Conservation (phyloP, 345 rosid species). For the Eucalyptus victrix region DNA sequence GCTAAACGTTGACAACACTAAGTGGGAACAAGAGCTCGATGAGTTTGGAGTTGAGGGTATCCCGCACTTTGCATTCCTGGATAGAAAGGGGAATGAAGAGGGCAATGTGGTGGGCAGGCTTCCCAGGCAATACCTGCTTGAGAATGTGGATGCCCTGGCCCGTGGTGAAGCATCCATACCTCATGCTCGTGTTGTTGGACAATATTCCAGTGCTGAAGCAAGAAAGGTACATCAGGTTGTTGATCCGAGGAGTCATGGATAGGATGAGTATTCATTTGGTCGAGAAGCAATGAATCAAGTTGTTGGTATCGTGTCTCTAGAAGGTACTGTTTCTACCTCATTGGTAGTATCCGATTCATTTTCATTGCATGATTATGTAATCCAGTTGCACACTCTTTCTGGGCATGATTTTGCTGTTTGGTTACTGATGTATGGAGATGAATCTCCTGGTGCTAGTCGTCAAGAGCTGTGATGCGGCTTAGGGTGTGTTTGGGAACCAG, state of each 20-base stretch:
- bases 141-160: constrained; percentile 80
- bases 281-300: neutral
- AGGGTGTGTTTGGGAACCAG: neutral
- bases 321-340: neutral
- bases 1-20: constrained; percentile 94
- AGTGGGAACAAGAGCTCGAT: constrained; percentile 94
- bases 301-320: neutral
- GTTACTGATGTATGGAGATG: neutral
- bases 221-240: constrained; percentile 61
- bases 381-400: neutral
- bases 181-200: constrained; percentile 82
- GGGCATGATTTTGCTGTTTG: neutral
- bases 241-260: constrained; percentile 93
- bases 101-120: constrained; percentile 91
- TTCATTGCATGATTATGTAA: neutral
- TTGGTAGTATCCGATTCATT: neutral
- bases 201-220: constrained; percentile 60
- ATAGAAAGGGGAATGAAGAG: constrained; percentile 79
- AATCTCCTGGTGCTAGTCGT: neutral
- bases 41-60: constrained; percentile 99
- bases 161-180: constrained; percentile 62
- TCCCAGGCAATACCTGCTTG: constrained; percentile 63
- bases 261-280: neutral
- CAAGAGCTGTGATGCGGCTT: neutral
- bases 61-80: constrained; percentile 87